Base-by-base conservation (phyloP, 2,329 filamentous ascomycete genomes). In the Aureobasidium sp. region DNA sequence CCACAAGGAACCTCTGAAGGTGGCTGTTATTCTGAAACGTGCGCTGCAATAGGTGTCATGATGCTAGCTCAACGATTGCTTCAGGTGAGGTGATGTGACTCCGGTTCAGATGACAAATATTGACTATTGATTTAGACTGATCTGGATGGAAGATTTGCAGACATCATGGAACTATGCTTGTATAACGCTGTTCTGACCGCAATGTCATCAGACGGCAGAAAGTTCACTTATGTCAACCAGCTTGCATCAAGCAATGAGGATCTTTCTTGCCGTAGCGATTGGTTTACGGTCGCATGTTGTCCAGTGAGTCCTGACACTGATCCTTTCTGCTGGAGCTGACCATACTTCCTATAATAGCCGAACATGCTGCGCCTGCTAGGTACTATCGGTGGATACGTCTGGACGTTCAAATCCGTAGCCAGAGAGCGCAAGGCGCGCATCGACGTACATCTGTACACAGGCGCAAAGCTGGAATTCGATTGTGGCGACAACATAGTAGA, bases 211-310 rank as follows among this genome's bases (percentile, higher is more conserved):
- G 82, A 87, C 68, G 88, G 88, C 3, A 85, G 80, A 38, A 79
- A 79, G 1, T 91, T 90, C 73, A 88, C 87, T 0, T 91, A 91
- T 67, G 84, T 85, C 61, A 90, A 90, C 69, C 88, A 89, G 66
- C 78, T 90, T 0, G 85, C 84, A 0, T 88, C 85, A 40, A 87
- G 82, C 11, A 82, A 85, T 10, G 72, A 73, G 1, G 80, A 88
- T 64, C 78, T 79, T 23, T 88, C 82, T 25, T 77, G 79, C 65
- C 79, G 88, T 18, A 79, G 83, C 38, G 82, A 85, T 27, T 90
- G 88, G 88, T 90, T 89, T 63, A 84, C 83, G 58, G 84, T 82
- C 43, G 86, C 87, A 8, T 90, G 87, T 68, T 90, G 88, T 70
- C 88, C 88, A 4, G 54, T 58, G 11, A n/a, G 38, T 43, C 10